A percentile compares a stretch with the other conserved stretches of the same genome.
phyloP scores from a whole-genome alignment of 805 yeast species.

The Hanseniaspora singularis region DNA sequence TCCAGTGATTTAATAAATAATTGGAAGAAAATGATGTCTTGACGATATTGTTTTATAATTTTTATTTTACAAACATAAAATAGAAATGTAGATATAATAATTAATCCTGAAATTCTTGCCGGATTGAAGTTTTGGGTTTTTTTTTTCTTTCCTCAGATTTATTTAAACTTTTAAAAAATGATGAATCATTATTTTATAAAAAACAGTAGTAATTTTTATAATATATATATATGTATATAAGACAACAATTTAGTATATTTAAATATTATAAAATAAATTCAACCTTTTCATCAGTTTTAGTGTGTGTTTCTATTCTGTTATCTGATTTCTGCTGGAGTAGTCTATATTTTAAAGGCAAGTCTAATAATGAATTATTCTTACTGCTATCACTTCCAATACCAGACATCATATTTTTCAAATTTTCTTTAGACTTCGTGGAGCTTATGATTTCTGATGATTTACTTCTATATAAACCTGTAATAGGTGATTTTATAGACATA shows the following conservation, averaged over 20 bases:
- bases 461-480: conserved; percentile 10
- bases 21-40: too few species aligned
- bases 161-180: too few species aligned
- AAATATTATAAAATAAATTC: conserved; percentile 3
- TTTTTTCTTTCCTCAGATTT: too few species aligned
- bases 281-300: background rate
- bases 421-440: conserved; percentile 1
- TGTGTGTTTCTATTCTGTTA: too few species aligned
- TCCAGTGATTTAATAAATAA: too few species aligned
- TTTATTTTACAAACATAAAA: too few species aligned
- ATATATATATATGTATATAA: background rate
- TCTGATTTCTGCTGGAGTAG: background rate
- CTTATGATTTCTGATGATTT: conserved; percentile 6
- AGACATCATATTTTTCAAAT: background rate
- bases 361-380: background rate
- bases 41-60: too few species aligned
- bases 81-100: too few species aligned
- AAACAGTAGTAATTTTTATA: too few species aligned
- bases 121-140: conserved; percentile 1
- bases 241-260: background rate
- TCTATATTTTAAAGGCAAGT: background rate
- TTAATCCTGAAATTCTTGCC: too few species aligned
- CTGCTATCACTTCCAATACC: background rate
- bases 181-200: too few species aligned
- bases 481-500: background rate